Evolutionary conservation across 2,329 filamentous ascomycete species (phyloP), one percentile per base, ranked within the genome.

Genomic region (Calcarisporium arbuscula): DNA sequence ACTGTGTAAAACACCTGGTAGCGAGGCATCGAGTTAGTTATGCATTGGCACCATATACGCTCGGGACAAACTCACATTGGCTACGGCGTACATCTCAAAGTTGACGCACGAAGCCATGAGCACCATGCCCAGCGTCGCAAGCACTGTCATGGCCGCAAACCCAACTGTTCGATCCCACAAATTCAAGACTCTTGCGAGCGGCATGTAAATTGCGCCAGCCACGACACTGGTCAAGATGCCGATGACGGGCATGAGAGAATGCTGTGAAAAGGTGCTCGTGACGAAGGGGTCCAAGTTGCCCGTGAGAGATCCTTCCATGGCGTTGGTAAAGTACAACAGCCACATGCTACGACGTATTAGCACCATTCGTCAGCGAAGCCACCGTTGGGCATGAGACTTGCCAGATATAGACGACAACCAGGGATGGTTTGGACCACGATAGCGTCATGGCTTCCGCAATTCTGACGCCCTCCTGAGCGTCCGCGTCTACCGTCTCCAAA

Each of bases 81-180:
- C n/a, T n/a, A n/a, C n/a, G n/a, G n/a, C n/a, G n/a, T n/a, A n/a
- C n/a, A n/a, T n/a, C n/a, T 48, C 44, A 6, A 60, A 45, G 32
- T 50, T 51, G 6, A 68, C 59, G 46, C 68, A 80, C 0, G 65
- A 64, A 14, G 80, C 80, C 63, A 80, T 79, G 47, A 84, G 64
- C 23, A 79, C 65, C 29, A 80, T 62, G 12, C 61, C 64, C 35
- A 65, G 23, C 4, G 69, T 63, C 32, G 67, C 63, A 17, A 72
- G 61, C 17, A 56, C 36, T 2, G 72, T 62, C 56, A 75, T 74
- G 31, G 75, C 44, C 19, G 70, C 57, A 48, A 77, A 76, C 8
- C 74, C 77, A 45, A 78, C 67, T 10, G 76, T 68, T 23, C 78
- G 71, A 31, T 76, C 78, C 63, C 74, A 82, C 22, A 81, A 59